Conservation (phyloP, 768 basidiomycete genomes). For the Hygrocybe punicea region DNA sequence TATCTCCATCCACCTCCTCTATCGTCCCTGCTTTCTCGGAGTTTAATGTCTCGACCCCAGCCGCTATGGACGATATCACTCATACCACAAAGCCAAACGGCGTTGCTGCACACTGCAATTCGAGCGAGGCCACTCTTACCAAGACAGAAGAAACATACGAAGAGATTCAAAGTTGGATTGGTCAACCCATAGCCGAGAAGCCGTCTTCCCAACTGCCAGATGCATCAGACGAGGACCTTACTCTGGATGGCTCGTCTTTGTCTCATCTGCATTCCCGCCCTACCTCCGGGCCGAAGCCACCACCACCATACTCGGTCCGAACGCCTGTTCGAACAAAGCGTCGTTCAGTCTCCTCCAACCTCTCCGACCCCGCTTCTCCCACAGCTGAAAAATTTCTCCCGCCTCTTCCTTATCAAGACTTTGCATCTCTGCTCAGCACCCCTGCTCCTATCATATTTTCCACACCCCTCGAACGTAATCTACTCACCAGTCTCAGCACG, state of each 20-base stretch:
- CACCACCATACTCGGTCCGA: constrained; percentile 66
- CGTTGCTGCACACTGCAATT: constrained; percentile 41
- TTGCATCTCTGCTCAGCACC: constrained; percentile 57
- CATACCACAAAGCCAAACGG: constrained; percentile 44
- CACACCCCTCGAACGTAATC: constrained; percentile 71
- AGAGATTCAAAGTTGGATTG: neutral
- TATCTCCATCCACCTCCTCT: neutral
- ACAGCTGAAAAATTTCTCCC: constrained; percentile 45
- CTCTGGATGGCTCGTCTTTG: neutral
- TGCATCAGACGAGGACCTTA: neutral
- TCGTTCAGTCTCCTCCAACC: constrained; percentile 85
- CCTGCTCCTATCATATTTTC: constrained; percentile 84
- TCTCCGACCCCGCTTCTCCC: constrained; percentile 61
- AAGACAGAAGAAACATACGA: neutral
- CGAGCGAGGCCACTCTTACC: constrained; percentile 60
- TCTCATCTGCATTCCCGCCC: constrained; percentile 12
- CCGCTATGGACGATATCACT: constrained; percentile 51
- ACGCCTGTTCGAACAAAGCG: constrained; percentile 96
- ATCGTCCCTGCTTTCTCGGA: constrained; percentile 31
- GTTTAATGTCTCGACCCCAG: constrained; percentile 47
- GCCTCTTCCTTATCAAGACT: constrained; percentile 44
- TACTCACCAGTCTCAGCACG: constrained; percentile 68
- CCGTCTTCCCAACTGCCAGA: constrained; percentile 44
- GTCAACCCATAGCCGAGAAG: constrained; percentile 24
- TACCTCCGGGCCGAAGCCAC: constrained; percentile 34